Evolutionary conservation across 768 basidiomycete genomes (phyloP).

Genomic region (Serendipita vermifera): DNA sequence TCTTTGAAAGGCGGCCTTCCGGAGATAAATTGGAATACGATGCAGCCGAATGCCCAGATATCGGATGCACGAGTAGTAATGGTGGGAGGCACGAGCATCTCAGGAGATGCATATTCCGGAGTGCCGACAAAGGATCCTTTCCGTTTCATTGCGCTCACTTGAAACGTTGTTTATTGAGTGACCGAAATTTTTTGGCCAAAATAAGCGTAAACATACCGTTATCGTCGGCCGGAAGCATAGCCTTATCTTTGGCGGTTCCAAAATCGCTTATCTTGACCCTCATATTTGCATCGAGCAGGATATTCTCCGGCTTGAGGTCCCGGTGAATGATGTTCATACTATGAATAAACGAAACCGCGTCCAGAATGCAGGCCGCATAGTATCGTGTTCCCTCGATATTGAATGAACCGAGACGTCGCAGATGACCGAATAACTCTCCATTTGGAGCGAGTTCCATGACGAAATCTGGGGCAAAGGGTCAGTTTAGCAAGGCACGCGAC

Average conservation of each 20-base stretch:
- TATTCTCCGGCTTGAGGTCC: conserved; percentile 76
- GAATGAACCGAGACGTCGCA: conserved; percentile 73
- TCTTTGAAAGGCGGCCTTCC: conserved; percentile 88
- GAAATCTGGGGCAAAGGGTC: neutral
- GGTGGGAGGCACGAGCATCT: conserved; percentile 56
- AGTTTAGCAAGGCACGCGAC: no score
- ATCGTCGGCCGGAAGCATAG: conserved; percentile 6
- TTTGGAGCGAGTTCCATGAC: conserved; percentile 40
- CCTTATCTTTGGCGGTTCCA: conserved; percentile 60
- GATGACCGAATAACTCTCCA: conserved; percentile 62
- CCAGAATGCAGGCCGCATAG: conserved; percentile 82
- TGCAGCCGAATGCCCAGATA: conserved; percentile 90
- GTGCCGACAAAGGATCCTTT: conserved; percentile 78
- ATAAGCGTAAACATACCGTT: conserved; percentile 2
- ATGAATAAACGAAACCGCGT: conserved; percentile 86
- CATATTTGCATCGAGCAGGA: conserved; percentile 75
- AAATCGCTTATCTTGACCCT: conserved; percentile 95
- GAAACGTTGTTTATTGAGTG: no score
- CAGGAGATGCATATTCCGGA: conserved; percentile 80
- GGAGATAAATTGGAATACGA: conserved; percentile 84
- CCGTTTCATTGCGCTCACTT: conserved; percentile 17
- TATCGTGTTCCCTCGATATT: conserved; percentile 62
- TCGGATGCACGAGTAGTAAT: conserved; percentile 51
- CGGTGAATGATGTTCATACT: conserved; percentile 81
- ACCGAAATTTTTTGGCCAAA: conserved; percentile 36